A percentile compares a stretch with the other conserved stretches of the same genome.
phyloP scores from a whole-genome alignment of 768 basidiomycete genomes.

The Trichaptum fuscoviolaceum region DNA sequence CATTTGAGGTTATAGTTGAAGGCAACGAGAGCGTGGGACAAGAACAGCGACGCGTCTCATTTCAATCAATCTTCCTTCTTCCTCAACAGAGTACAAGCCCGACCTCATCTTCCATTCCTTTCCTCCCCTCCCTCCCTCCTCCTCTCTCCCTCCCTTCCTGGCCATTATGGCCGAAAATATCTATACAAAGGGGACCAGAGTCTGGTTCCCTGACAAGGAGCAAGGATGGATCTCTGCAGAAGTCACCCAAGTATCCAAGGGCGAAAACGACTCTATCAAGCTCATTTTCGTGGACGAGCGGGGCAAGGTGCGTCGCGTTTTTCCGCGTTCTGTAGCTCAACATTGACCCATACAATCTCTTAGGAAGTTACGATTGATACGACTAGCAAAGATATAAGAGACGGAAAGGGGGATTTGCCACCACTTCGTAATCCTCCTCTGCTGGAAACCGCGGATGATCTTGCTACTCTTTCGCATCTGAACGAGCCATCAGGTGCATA shows the following conservation, averaged over 20 bases:
- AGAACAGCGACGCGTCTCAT: not conserved
- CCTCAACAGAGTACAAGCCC: conserved; percentile 1
- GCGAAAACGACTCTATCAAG: conserved; percentile 69
- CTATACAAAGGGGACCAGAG: conserved; percentile 84
- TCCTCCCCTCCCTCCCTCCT: not conserved
- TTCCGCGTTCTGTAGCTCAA: conserved; percentile 9
- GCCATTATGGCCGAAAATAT: conserved; percentile 78
- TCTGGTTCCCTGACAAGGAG: conserved; percentile 94
- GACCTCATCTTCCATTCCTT: not conserved
- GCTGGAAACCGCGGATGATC: conserved; percentile 94
- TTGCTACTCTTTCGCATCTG: conserved; percentile 95
- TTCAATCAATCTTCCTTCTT: not conserved
- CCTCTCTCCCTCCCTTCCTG: conserved; percentile 5
- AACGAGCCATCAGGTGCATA: conserved; percentile 91
- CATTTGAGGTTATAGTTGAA: not conserved
- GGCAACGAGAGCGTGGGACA: not conserved
- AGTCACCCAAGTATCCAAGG: conserved; percentile 61
- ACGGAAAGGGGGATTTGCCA: conserved; percentile 75
- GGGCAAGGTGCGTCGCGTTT: conserved; percentile 62
- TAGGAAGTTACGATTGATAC: conserved; percentile 81
- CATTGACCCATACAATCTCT: conserved; percentile 2
- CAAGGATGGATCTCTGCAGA: conserved; percentile 92
- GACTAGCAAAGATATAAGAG: conserved; percentile 73
- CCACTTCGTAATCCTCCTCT: conserved; percentile 95
- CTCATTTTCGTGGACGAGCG: conserved; percentile 86